A percentile compares a stretch with the other conserved stretches of the same genome.
Conservation (phyloP, 2,329 filamentous ascomycete species). For the Penicillium sp. region DNA sequence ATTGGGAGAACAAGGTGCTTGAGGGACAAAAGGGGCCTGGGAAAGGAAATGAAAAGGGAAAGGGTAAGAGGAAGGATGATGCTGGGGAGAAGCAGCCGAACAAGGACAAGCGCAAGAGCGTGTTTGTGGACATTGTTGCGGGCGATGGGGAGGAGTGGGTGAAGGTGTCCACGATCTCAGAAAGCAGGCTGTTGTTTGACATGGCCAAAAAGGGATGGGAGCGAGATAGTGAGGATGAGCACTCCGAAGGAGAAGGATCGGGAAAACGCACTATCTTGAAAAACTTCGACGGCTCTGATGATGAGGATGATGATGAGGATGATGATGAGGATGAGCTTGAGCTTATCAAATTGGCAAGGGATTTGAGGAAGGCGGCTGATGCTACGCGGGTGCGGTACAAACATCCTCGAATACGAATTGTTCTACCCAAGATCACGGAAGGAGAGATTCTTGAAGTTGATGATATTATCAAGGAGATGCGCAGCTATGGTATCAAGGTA, state of each 20-base stretch:
- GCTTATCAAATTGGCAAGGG: slow-evolving; percentile 59
- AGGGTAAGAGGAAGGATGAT: neutral
- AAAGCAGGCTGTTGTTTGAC: slow-evolving; percentile 64
- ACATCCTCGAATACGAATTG: slow-evolving; percentile 58
- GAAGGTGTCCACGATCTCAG: slow-evolving; percentile 65
- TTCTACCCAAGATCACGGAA: slow-evolving; percentile 58
- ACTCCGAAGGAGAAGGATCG: slow-evolving; percentile 25
- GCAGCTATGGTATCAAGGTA: slow-evolving; percentile 48
- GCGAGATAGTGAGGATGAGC: slow-evolving; percentile 47
- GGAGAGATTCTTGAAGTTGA: slow-evolving; percentile 55
- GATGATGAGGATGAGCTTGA: slow-evolving; percentile 58
- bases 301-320: slow-evolving; percentile 37
- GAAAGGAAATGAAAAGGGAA: slow-evolving; percentile 8
- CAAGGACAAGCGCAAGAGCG: slow-evolving; percentile 49
- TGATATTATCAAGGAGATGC: slow-evolving; percentile 55
- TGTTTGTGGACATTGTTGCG: slow-evolving; percentile 63
- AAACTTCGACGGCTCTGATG: slow-evolving; percentile 32
- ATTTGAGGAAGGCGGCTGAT: slow-evolving; percentile 57
- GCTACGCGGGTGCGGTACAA: slow-evolving; percentile 58
- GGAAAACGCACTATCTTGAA: slow-evolving; percentile 24
- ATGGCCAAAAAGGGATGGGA: slow-evolving; percentile 68
- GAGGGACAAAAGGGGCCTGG: neutral
- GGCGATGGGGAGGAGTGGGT: slow-evolving; percentile 64
- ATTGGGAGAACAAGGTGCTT: slow-evolving; percentile 8
- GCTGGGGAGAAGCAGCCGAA: slow-evolving; percentile 28